Evolutionary conservation across 2,329 filamentous ascomycete genomes (phyloP), one percentile per base, ranked within the genome.

Genomic region (Alternaria angustiovoidea): DNA sequence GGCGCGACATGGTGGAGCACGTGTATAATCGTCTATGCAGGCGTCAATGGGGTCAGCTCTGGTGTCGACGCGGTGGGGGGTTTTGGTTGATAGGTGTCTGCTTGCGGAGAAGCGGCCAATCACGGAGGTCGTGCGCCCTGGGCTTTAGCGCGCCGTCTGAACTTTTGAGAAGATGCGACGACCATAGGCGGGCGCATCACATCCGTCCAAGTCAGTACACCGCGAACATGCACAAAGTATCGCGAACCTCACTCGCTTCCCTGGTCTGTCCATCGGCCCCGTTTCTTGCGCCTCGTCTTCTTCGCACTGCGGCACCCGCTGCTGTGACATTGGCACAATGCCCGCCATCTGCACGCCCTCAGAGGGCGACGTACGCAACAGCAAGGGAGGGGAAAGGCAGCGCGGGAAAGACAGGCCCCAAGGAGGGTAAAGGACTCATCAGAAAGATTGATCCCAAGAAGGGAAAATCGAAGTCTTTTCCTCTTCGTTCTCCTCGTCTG

Each of bases 1-100:
- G 84, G 62, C 81, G 81, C 56, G 83, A 78, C 83, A 85, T 85
- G 51, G 70, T 71, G 54, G 36, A 5, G 34, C 46, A 16, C 16
- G 30, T 44, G 49, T 16, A 54, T 36, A 12, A 4, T 42, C 51
- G 32, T 41, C 34, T 34, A 51, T 24, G 52, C 30, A 42, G 54
- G 28, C 47, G 59, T 47, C 56, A 59, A 57, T 63, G 60, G 30
- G 46, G 22, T 47, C 48, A 38, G 46, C 60, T 51, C 39, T 59
- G 58, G 63, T 61, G 54, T 12, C 8, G 32, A 49, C 44, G 53
- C 59, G 28, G 62, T 61, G 65, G 58, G 65, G 66, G 64, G 61
- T 47, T 59, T 67, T 57, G 70, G 66, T 66, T 73, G 70, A 68
- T 67, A 76, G 72, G 71, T 75, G 75, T 75, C 72, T 70, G 64